Percentiles rank a stretch among this genome's conserved stretches.
Conservation (phyloP, 495 filamentous ascomycete genomes). For the Parathielavia appendiculata region DNA sequence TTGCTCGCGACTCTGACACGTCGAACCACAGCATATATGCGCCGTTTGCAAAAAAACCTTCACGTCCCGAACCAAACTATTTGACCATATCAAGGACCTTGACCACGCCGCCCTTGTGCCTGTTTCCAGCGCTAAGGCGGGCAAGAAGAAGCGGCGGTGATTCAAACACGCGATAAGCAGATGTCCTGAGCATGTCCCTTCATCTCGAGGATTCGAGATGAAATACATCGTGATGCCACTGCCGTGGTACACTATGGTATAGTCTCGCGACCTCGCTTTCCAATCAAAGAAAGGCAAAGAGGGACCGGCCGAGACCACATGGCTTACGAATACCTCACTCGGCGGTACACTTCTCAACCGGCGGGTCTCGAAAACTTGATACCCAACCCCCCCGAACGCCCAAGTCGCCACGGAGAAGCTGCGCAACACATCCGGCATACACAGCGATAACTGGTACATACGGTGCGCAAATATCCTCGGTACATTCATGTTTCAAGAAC, state of each 20-base stretch:
- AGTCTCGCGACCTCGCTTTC: no score
- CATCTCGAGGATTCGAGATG: not conserved
- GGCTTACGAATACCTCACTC: not conserved
- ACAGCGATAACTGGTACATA: no score
- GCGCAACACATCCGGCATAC: not conserved
- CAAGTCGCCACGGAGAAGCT: not conserved
- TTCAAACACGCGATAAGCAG: not conserved
- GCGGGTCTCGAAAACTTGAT: not conserved
- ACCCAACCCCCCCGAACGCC: not conserved
- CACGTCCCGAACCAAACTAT: conserved; percentile 65
- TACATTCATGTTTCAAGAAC: conserved; percentile 30
- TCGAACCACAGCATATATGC: conserved; percentile 47
- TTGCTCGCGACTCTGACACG: not conserved
- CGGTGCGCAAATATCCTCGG: no score
- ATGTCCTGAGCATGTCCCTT: not conserved
- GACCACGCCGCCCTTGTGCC: conserved; percentile 29
- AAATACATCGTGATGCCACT: not conserved
- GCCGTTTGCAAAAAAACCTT: conserved; percentile 59
- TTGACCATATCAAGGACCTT: conserved; percentile 65
- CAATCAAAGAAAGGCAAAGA: not conserved
- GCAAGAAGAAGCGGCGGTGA: conserved; percentile 24
- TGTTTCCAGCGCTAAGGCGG: conserved; percentile 12
- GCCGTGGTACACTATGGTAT: not conserved
- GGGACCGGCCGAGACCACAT: not conserved
- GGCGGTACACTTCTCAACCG: not conserved